Conservation (phyloP, 2,329 filamentous ascomycete genomes). For the Ophiostoma sp. region DNA sequence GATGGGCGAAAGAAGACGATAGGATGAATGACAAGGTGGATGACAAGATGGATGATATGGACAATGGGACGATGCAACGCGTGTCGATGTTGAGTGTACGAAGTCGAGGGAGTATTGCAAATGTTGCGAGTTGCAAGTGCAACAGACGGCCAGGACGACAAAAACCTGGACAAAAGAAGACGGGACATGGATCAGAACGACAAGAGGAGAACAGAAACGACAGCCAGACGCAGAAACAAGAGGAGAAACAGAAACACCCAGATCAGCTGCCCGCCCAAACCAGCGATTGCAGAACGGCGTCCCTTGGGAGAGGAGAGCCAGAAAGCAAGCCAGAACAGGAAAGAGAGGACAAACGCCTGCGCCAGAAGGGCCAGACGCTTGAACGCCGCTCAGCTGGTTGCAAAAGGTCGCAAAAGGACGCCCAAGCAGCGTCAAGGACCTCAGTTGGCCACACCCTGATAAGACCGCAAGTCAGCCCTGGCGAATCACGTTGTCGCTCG, state of each 20-base stretch:
- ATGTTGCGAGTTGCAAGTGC: not conserved
- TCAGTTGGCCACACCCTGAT: constrained; percentile 10
- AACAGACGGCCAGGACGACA: not conserved
- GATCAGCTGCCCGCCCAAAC: not conserved
- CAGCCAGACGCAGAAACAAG: not conserved
- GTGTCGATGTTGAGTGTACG: not conserved
- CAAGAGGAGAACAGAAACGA: not conserved
- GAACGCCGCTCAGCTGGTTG: not conserved
- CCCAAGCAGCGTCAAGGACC: not conserved
- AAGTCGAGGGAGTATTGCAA: not conserved
- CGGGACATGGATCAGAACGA: not conserved
- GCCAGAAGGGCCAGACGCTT: not conserved
- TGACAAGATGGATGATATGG: not conserved
- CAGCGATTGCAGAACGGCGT: not conserved
- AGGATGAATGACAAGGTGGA: not conserved
- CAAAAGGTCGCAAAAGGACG: constrained; percentile 1
- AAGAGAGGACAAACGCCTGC: not conserved
- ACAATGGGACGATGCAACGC: not conserved
- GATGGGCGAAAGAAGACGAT: not conserved
- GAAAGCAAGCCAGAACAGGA: not conserved
- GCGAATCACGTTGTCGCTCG: constrained; percentile 23
- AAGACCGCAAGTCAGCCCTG: constrained; percentile 3
- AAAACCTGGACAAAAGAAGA: not conserved
- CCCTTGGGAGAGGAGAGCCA: not conserved
- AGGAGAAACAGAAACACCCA: not conserved